These are phyloP conservation scores for Tricholoma sp. DNA, from an alignment of 768 basidiomycete genomes.

Conservation along the genomic window DNA sequence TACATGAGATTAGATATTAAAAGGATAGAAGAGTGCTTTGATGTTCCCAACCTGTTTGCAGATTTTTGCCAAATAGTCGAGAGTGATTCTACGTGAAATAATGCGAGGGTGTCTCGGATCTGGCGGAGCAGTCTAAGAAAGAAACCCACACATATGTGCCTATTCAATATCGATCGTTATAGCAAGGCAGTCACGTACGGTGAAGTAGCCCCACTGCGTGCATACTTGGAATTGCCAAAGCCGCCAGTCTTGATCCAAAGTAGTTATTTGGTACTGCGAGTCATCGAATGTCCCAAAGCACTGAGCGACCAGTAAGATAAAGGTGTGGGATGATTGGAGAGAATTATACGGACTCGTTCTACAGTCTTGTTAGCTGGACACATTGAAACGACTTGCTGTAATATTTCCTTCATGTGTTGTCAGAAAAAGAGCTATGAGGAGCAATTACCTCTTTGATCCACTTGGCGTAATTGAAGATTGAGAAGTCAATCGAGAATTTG, in stretches of 20 bases:
- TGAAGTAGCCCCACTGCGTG: constrained; percentile 95
- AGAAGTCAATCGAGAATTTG: constrained; percentile 48
- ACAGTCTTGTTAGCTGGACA: constrained; percentile 43
- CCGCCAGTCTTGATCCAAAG: constrained; percentile 73
- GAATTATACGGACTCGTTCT: constrained; percentile 27
- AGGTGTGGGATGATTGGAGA: background rate
- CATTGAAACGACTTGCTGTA: constrained; percentile 48
- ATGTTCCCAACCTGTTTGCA: constrained; percentile 47
- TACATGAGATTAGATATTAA: background rate
- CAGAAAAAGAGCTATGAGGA: background rate
- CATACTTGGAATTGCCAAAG: constrained; percentile 90
- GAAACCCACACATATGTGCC: background rate
- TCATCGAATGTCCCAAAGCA: constrained; percentile 87
- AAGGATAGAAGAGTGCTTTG: background rate
- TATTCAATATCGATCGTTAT: background rate
- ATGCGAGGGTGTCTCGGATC: constrained; percentile 66
- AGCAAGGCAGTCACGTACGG: constrained; percentile 35
- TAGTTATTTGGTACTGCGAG: constrained; percentile 52
- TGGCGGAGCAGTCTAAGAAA: constrained; percentile 63
- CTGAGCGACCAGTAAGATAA: constrained; percentile 29
- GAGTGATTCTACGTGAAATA: constrained; percentile 69
- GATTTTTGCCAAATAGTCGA: constrained; percentile 66
- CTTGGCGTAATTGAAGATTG: constrained; percentile 66
- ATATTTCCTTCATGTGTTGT: background rate
- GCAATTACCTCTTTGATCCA: constrained; percentile 67